phyloP scores from a whole-genome alignment of 495 filamentous ascomycete species.

The Penicillium crystallinum region DNA sequence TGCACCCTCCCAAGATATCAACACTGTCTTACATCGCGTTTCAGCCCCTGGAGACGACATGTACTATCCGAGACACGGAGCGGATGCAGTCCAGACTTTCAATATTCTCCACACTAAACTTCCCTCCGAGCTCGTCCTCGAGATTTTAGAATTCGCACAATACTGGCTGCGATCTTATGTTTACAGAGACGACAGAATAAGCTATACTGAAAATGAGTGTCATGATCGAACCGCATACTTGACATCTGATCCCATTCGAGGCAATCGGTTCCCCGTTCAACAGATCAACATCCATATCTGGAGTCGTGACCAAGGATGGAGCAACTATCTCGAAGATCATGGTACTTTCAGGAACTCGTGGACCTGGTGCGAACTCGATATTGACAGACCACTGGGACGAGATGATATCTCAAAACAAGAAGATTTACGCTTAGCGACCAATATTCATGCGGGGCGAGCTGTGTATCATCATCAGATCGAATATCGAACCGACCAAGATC shows the following conservation, averaged over 20 bases:
- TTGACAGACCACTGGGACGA: slow-evolving; percentile 36
- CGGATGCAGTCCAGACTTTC: neutral
- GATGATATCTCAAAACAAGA: neutral
- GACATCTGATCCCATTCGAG: neutral
- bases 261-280: slow-evolving; percentile 17
- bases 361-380: slow-evolving; percentile 58
- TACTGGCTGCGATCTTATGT: neutral
- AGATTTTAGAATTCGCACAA: neutral
- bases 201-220: neutral
- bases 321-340: slow-evolving; percentile 18
- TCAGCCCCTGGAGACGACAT: neutral
- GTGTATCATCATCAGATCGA: neutral
- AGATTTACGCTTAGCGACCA: neutral
- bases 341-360: slow-evolving; percentile 42
- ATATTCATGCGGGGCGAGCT: neutral
- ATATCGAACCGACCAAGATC: neutral
- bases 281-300: slow-evolving; percentile 53
- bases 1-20: neutral
- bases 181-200: neutral
- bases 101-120: neutral
- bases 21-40: neutral
- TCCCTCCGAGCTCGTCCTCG: slow-evolving; percentile 3
- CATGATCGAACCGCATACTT: neutral
- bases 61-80: neutral
- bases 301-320: slow-evolving; percentile 55